A percentile compares a stretch with the other conserved stretches of the same genome.
Evolutionary conservation across 768 basidiomycete species (phyloP).

Genomic region (Naganishia friedmannii): DNA sequence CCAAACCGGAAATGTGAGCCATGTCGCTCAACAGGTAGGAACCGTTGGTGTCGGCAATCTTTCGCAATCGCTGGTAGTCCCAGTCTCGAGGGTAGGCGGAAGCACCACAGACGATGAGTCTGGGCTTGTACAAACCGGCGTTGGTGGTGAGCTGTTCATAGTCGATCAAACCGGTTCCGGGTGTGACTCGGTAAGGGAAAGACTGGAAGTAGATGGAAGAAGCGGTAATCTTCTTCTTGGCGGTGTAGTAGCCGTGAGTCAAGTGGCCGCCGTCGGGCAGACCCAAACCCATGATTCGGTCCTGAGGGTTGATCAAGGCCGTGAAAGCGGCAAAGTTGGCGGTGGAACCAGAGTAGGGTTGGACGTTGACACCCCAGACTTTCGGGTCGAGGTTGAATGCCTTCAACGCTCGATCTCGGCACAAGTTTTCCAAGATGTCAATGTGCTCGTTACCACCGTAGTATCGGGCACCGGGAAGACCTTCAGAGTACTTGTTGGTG

Average conservation of each 20-base stretch:
- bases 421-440: slow-evolving; percentile 90
- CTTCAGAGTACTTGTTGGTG: slow-evolving; percentile 99
- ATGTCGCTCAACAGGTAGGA: slow-evolving; percentile 95
- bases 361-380: slow-evolving; percentile 96
- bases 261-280: slow-evolving; percentile 96
- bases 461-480: slow-evolving; percentile 94
- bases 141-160: slow-evolving; percentile 75
- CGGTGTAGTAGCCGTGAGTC: slow-evolving; percentile 96
- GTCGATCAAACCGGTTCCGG: slow-evolving; percentile 82
- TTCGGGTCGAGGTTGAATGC: slow-evolving; percentile 91
- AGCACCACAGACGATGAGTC: slow-evolving; percentile 92
- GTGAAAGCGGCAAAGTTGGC: slow-evolving; percentile 97
- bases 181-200: slow-evolving; percentile 76
- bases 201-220: slow-evolving; percentile 99
- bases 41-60: slow-evolving; percentile 78
- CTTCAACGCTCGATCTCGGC: slow-evolving; percentile 89
- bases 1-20: slow-evolving; percentile 91
- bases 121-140: slow-evolving; percentile 92
- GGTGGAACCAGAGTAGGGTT: slow-evolving; percentile 81
- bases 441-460: slow-evolving; percentile 98
- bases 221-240: slow-evolving; percentile 99
- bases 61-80: slow-evolving; percentile 82
- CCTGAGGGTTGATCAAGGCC: slow-evolving; percentile 91
- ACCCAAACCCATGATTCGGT: slow-evolving; percentile 97
- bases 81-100: slow-evolving; percentile 98